A percentile compares a stretch with the other conserved stretches of the same genome.
Evolutionary conservation across 108 stramenopile species (phyloP).

Genomic region (Fistulifera pelliculosa): DNA sequence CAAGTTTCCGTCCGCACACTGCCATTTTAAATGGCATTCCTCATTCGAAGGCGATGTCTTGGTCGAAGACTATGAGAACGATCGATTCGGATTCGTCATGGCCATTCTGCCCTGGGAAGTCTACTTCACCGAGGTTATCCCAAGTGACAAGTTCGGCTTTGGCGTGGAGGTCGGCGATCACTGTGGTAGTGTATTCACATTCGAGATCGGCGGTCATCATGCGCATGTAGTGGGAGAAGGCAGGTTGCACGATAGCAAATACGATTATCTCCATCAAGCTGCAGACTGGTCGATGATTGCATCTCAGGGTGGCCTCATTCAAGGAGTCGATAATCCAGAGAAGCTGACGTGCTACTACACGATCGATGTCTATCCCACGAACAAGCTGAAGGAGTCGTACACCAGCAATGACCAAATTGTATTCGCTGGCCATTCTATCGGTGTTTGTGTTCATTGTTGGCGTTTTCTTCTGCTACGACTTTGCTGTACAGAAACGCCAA

Average conservation of each 20-base stretch:
- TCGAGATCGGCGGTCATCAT: background rate
- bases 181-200: constrained; percentile 8
- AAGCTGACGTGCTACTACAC: background rate
- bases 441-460: constrained; percentile 12
- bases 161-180: constrained; percentile 3
- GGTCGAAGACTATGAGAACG: too few species aligned
- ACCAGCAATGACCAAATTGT: background rate
- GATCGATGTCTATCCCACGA: constrained; percentile 2
- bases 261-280: background rate
- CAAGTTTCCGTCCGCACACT: too few species aligned
- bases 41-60: too few species aligned
- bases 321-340: background rate
- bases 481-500: constrained; percentile 10
- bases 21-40: too few species aligned
- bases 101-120: constrained; percentile 9
- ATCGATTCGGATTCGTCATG: too few species aligned
- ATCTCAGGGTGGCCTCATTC: background rate
- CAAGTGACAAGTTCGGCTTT: constrained; percentile 16
- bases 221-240: constrained; percentile 1
- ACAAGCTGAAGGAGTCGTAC: background rate
- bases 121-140: constrained; percentile 9
- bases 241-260: constrained; percentile 4
- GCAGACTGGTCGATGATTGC: background rate
- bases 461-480: constrained; percentile 11
- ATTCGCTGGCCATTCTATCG: constrained; percentile 4